A percentile compares a stretch with the other conserved stretches of the same genome.
phyloP scores from a whole-genome alignment of 805 yeast species.

The Myxozyma udenii region DNA sequence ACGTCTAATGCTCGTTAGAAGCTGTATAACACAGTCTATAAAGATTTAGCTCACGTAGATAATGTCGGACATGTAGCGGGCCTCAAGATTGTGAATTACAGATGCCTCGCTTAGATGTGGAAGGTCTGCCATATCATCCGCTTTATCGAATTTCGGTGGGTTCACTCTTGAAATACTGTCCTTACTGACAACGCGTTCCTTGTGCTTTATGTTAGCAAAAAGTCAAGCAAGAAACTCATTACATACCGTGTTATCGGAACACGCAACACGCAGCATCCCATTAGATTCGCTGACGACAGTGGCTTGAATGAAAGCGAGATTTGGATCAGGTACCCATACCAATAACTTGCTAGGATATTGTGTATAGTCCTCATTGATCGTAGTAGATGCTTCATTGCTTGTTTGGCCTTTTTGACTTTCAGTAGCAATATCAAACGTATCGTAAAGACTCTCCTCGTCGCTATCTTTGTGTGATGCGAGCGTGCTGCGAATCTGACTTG shows the following conservation, averaged over 20 bases:
- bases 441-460: background rate
- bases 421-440: background rate
- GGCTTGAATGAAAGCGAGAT: too few relatives aligned
- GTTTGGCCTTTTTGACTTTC: too few relatives aligned
- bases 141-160: slow-evolving; percentile 85
- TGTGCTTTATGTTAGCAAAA: too few relatives aligned
- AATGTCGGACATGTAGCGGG: slow-evolving; percentile 70
- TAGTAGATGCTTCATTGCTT: too few relatives aligned
- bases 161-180: slow-evolving; percentile 63
- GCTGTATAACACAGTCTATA: background rate
- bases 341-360: too few relatives aligned
- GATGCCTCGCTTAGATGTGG: slow-evolving; percentile 94
- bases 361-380: too few relatives aligned
- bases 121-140: slow-evolving; percentile 92
- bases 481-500: slow-evolving; percentile 15
- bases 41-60: slow-evolving; percentile 43
- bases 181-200: slow-evolving; percentile 45
- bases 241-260: too few relatives aligned
- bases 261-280: too few relatives aligned
- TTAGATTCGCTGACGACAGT: too few relatives aligned
- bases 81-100: slow-evolving; percentile 77
- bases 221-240: too few relatives aligned
- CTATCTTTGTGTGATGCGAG: slow-evolving; percentile 5
- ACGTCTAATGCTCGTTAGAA: slow-evolving; percentile 74
- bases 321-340: too few relatives aligned